Conservation (phyloP, 2,329 filamentous ascomycete species). For the Claviceps cyperi region DNA sequence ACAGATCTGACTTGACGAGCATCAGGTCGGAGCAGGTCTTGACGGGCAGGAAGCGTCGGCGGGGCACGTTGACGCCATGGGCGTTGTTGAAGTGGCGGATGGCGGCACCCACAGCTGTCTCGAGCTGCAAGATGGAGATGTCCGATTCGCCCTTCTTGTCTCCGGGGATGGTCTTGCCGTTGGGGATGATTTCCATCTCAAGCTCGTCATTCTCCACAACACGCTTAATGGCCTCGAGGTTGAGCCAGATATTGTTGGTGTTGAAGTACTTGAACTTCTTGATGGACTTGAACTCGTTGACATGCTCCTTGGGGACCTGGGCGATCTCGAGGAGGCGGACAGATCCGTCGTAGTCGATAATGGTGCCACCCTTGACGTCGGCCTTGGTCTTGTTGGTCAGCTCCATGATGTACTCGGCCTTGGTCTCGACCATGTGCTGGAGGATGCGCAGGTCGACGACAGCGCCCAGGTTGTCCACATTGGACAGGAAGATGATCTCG, state of each 20-base stretch:
- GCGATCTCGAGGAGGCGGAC: constrained; percentile 96
- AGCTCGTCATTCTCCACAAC: constrained; percentile 98
- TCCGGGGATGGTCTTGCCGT: constrained; percentile 94
- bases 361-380: constrained; percentile 99
- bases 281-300: constrained; percentile 99
- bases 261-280: constrained; percentile 99
- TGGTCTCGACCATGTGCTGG: constrained; percentile 97
- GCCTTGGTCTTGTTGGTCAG: constrained; percentile 99
- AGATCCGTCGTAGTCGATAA: constrained; percentile 97
- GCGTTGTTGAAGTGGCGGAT: constrained; percentile 98
- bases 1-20: constrained; percentile 98
- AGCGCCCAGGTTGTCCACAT: constrained; percentile 95
- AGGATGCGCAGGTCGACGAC: constrained; percentile 96
- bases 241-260: constrained; percentile 99
- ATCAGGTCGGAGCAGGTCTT: constrained; percentile 99
- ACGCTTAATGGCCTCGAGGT: constrained; percentile 92
- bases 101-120: constrained; percentile 94
- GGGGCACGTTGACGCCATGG: constrained; percentile 96
- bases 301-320: constrained; percentile 98
- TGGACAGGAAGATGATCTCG: constrained; percentile 97
- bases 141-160: constrained; percentile 99
- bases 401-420: constrained; percentile 99
- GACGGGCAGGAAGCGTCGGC: constrained; percentile 95
- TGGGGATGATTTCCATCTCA: constrained; percentile 98
- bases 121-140: constrained; percentile 91